These are phyloP conservation scores for Ilyonectria robusta DNA, from an alignment of 2,329 filamentous ascomycete species.

Conservation along the genomic window DNA sequence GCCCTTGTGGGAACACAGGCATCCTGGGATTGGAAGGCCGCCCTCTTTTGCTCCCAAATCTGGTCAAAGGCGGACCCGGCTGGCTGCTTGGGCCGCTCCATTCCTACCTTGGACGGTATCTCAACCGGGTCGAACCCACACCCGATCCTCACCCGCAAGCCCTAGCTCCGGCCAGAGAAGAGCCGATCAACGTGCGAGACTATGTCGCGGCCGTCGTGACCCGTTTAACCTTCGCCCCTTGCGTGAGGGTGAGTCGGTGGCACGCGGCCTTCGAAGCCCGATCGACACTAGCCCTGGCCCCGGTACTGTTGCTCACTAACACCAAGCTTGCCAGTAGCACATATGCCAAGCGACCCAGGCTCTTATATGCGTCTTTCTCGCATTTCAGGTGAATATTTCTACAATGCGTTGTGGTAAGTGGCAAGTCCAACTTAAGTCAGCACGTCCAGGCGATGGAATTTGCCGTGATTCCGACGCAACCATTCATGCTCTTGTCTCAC, in stretches of 20 bases:
- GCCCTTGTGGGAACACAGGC: slow-evolving; percentile 21
- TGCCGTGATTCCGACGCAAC: not conserved
- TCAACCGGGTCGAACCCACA: slow-evolving; percentile 28
- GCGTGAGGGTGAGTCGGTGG: slow-evolving; percentile 18
- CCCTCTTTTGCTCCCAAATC: slow-evolving; percentile 34
- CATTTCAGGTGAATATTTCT: not conserved
- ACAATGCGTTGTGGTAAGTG: not conserved
- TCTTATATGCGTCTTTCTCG: not conserved
- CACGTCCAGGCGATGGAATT: not conserved
- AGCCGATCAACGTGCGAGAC: slow-evolving; percentile 28
- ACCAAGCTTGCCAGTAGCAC: slow-evolving; percentile 3
- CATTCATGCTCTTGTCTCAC: not conserved
- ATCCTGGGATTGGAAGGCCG: slow-evolving; percentile 28
- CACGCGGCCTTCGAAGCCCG: not conserved
- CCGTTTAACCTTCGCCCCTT: slow-evolving; percentile 27
- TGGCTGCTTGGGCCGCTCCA: slow-evolving; percentile 40
- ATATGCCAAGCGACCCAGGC: slow-evolving; percentile 13
- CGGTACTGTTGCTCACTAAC: slow-evolving; percentile 11
- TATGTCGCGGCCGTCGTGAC: slow-evolving; percentile 1
- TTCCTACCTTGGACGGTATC: slow-evolving; percentile 39
- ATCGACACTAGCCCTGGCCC: slow-evolving; percentile 25
- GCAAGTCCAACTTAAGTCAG: not conserved
- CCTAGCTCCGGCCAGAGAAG: slow-evolving; percentile 30
- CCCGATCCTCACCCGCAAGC: slow-evolving; percentile 20
- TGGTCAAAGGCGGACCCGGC: slow-evolving; percentile 36